phyloP scores from a whole-genome alignment of 345 rosid species.

The Leavenworthia alabamica region DNA sequence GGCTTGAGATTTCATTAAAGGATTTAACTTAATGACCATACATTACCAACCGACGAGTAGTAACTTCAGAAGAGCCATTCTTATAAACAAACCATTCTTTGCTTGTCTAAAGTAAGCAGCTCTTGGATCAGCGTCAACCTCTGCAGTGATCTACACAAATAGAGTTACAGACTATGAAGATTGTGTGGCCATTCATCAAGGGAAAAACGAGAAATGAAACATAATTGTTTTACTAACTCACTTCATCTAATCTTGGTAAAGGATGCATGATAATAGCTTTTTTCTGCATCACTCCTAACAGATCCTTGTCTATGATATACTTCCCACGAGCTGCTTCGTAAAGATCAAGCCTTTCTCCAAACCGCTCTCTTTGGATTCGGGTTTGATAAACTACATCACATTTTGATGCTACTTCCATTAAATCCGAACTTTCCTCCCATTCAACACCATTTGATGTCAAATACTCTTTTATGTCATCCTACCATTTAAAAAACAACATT shows the following conservation, averaged over 20 bases:
- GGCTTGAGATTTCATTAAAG: conserved; percentile 1
- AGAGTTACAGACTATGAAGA: not conserved
- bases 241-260: conserved; percentile 95
- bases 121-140: conserved; percentile 78
- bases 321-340: conserved; percentile 91
- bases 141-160: conserved; percentile 55
- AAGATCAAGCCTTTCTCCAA: conserved; percentile 79
- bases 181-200: not conserved
- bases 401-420: conserved; percentile 77
- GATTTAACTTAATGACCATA: not conserved
- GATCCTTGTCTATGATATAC: conserved; percentile 62
- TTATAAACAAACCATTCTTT: conserved; percentile 85
- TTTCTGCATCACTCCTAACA: conserved; percentile 67
- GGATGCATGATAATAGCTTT: conserved; percentile 94
- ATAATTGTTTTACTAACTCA: conserved; percentile 1
- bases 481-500: not conserved
- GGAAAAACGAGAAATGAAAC: not conserved
- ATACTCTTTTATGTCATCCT: conserved; percentile 95
- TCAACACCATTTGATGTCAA: conserved; percentile 57
- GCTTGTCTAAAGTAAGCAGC: conserved; percentile 99
- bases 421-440: conserved; percentile 85
- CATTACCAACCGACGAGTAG: conserved; percentile 36
- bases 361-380: conserved; percentile 82
- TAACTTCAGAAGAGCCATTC: conserved; percentile 78
- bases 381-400: conserved; percentile 92